Percentiles rank a stretch among this genome's conserved stretches.
Conservation (phyloP, 768 basidiomycete species). For the Boletus sp. region DNA sequence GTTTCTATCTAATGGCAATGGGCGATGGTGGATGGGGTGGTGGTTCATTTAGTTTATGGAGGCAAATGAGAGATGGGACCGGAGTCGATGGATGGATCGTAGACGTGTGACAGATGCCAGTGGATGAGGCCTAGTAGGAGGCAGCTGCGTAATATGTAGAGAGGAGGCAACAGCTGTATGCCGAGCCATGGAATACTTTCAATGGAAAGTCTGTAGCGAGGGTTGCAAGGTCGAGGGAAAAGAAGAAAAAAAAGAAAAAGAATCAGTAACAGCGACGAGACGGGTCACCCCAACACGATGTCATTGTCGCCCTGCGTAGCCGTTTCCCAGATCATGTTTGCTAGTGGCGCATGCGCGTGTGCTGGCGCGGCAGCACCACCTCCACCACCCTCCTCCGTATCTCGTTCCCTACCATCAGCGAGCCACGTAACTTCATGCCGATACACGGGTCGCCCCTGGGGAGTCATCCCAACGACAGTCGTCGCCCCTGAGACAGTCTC, state of each 20-base stretch:
- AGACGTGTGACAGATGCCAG: conserved; percentile 1
- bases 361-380: conserved; percentile 19
- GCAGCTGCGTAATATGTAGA: conserved; percentile 2
- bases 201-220: not conserved
- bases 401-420: conserved; percentile 18
- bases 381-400: conserved; percentile 16
- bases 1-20: conserved; percentile 11
- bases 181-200: conserved; percentile 5
- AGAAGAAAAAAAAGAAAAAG: not conserved
- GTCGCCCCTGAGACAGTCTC: conserved; percentile 34
- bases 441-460: conserved; percentile 27
- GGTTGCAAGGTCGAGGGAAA: not conserved
- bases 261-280: conserved; percentile 1
- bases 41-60: not conserved
- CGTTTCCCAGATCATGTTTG: conserved; percentile 29
- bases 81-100: conserved; percentile 2
- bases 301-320: conserved; percentile 28
- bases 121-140: not conserved
- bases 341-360: conserved; percentile 18
- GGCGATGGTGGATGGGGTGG: not conserved
- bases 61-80: not conserved
- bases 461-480: conserved; percentile 25
- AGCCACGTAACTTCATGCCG: conserved; percentile 30
- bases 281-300: conserved; percentile 27
- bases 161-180: not conserved